phyloP scores from a whole-genome alignment of 1,284 basidiomycete genomes.

The Melampsora larici-populina region DNA sequence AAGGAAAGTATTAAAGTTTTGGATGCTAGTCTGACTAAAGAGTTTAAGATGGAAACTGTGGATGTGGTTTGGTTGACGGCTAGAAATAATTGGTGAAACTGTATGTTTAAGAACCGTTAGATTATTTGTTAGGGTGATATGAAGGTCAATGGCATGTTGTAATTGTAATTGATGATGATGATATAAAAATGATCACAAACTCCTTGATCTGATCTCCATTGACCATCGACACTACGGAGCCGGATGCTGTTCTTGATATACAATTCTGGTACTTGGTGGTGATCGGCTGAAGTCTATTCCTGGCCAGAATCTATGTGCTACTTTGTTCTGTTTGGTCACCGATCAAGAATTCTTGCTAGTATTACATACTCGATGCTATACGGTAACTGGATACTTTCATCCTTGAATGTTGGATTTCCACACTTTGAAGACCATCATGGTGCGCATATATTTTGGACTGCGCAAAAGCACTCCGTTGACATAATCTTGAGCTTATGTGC shows the following conservation, averaged over 20 bases:
- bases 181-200: not conserved
- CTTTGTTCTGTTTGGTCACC: too few relatives aligned
- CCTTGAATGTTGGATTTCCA: too few relatives aligned
- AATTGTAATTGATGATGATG: not conserved
- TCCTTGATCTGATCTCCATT: not conserved
- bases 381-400: too few relatives aligned
- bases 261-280: too few relatives aligned
- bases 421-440: too few relatives aligned
- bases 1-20: not conserved
- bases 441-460: too few relatives aligned
- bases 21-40: not conserved
- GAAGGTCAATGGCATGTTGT: not conserved
- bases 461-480: too few relatives aligned
- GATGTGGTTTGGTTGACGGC: slow-evolving; percentile 38
- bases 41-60: not conserved
- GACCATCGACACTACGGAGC: not conserved
- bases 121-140: not conserved
- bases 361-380: too few relatives aligned
- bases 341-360: too few relatives aligned
- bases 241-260: not conserved
- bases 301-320: too few relatives aligned
- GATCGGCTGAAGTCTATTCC: too few relatives aligned
- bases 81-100: slow-evolving; percentile 23
- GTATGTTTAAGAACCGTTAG: not conserved
- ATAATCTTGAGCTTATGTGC: too few relatives aligned